phyloP scores from a whole-genome alignment of 441 rosid genomes.

The Biscutella laevigata region DNA sequence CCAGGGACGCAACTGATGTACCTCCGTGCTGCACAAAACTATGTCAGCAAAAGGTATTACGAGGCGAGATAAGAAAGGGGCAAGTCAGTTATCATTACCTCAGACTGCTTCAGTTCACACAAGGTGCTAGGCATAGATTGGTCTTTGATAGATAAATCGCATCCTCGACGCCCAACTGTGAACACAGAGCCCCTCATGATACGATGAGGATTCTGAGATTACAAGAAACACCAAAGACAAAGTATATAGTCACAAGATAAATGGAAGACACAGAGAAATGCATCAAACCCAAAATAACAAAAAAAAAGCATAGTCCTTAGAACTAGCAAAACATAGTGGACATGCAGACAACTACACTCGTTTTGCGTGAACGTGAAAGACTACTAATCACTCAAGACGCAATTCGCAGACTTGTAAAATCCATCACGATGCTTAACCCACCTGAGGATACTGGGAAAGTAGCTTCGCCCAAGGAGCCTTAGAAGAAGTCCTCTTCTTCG shows the following conservation, averaged over 20 bases:
- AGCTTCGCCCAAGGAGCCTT: conserved; percentile 83
- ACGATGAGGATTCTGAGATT: conserved; percentile 69
- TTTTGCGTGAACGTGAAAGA: conserved; percentile 1
- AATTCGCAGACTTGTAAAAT: conserved; percentile 6
- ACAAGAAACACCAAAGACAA: conserved; percentile 10
- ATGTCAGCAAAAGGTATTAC: conserved; percentile 14
- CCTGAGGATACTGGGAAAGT: conserved; percentile 84
- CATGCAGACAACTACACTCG: conserved; percentile 17
- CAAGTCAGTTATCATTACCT: conserved; percentile 37
- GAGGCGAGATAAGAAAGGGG: neutral
- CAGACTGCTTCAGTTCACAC: conserved; percentile 69
- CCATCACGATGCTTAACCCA: conserved; percentile 17
- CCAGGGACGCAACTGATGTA: conserved; percentile 53
- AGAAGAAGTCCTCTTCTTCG: conserved; percentile 49
- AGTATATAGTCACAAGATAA: neutral
- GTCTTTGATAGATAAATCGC: conserved; percentile 73
- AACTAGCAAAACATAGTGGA: no score
- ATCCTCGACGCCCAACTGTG: conserved; percentile 66
- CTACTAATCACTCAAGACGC: conserved; percentile 3
- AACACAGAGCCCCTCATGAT: conserved; percentile 48
- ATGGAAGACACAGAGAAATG: neutral
- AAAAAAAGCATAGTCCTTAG: no score
- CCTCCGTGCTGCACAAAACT: conserved; percentile 48
- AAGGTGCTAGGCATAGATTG: conserved; percentile 42
- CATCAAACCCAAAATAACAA: neutral